Conservation (phyloP, 2,329 filamentous ascomycete species). For the Chaetothyriales sp. region DNA sequence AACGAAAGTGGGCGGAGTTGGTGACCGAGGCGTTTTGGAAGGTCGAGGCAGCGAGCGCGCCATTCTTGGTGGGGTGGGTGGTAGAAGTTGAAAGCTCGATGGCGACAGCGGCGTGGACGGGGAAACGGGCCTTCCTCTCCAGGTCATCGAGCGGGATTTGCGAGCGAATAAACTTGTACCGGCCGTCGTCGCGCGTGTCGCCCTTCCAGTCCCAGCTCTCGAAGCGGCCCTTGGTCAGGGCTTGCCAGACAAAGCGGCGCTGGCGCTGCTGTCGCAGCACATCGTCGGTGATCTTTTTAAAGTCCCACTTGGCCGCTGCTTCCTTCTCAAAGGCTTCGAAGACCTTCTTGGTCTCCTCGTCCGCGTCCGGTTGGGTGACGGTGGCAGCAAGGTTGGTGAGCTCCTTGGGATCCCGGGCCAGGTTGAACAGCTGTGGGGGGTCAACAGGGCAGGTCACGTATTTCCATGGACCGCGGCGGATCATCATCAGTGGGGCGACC, state of each 20-base stretch:
- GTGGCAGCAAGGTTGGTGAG: constrained; percentile 49
- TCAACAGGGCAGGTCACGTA: constrained; percentile 77
- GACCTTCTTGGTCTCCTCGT: constrained; percentile 24
- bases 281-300: constrained; percentile 57
- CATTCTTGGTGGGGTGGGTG: neutral
- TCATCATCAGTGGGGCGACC: constrained; percentile 82
- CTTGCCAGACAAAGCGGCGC: constrained; percentile 62
- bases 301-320: constrained; percentile 63
- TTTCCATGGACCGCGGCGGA: constrained; percentile 77
- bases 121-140: constrained; percentile 60
- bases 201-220: constrained; percentile 63
- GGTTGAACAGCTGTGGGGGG: constrained; percentile 69
- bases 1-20: neutral
- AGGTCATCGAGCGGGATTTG: constrained; percentile 68
- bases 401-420: constrained; percentile 60
- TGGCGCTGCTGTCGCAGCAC: constrained; percentile 66
- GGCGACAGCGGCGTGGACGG: constrained; percentile 19
- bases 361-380: constrained; percentile 20
- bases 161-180: constrained; percentile 63
- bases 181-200: constrained; percentile 42
- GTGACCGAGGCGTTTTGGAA: neutral
- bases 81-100: neutral
- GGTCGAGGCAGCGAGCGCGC: neutral
- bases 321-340: constrained; percentile 53
- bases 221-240: constrained; percentile 59